A percentile compares a stretch with the other conserved stretches of the same genome.
Conservation (phyloP, 2,329 filamentous ascomycete genomes). For the Colletotrichum karsti region DNA sequence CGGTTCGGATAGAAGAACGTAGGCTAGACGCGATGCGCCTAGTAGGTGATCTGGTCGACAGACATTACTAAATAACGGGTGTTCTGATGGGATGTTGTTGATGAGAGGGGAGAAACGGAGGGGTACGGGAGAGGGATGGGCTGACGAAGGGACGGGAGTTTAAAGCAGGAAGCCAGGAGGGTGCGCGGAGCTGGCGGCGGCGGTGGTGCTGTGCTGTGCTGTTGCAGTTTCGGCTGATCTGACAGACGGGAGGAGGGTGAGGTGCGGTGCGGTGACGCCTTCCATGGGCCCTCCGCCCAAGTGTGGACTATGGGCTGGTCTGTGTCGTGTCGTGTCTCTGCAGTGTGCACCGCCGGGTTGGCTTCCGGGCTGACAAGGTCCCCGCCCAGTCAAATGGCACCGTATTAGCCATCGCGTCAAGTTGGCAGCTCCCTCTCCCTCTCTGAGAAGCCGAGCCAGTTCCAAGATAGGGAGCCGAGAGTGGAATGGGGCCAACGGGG, state of each 20-base stretch:
- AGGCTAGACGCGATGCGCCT: slow-evolving; percentile 32
- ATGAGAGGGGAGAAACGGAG: background rate
- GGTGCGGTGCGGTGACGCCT: slow-evolving; percentile 18
- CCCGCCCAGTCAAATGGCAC: slow-evolving; percentile 6
- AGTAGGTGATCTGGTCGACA: slow-evolving; percentile 27
- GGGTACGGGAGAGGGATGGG: slow-evolving; percentile 12
- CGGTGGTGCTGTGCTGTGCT: slow-evolving; percentile 1
- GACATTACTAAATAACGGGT: slow-evolving; percentile 25
- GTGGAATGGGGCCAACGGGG: slow-evolving; percentile 8
- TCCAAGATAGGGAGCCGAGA: slow-evolving; percentile 13
- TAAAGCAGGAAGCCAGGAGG: slow-evolving; percentile 15
- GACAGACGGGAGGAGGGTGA: background rate
- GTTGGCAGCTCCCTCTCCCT: background rate
- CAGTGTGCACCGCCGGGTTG: slow-evolving; percentile 1
- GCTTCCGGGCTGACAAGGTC: slow-evolving; percentile 8
- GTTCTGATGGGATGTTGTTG: slow-evolving; percentile 8
- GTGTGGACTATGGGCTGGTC: slow-evolving; percentile 13
- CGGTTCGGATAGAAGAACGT: slow-evolving; percentile 21
- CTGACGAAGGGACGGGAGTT: slow-evolving; percentile 23
- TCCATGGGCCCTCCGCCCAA: background rate
- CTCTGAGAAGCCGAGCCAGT: background rate
- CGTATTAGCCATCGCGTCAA: background rate
- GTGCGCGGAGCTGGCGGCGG: slow-evolving; percentile 13
- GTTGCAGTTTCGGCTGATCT: slow-evolving; percentile 27
- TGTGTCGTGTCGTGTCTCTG: slow-evolving; percentile 5